Conservation (phyloP, 169 alveolate genomes). For the Cyclospora cayetanensis region DNA sequence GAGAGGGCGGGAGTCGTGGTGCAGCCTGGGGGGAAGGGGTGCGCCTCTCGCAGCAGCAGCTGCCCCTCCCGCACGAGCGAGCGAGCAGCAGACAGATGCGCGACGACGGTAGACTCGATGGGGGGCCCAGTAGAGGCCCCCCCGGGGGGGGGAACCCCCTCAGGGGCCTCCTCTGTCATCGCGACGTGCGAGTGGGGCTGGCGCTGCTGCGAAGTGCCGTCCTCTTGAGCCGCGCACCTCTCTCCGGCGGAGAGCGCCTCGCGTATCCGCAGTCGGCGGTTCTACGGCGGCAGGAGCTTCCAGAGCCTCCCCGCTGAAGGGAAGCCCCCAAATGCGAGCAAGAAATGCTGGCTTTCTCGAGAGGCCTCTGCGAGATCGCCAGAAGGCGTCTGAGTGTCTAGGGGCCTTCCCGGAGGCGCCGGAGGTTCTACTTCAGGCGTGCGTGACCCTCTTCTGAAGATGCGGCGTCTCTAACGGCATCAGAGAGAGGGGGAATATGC, state of each 20-base stretch:
- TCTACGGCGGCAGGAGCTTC: no score
- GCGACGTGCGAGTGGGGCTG: background rate
- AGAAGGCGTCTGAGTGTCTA: no score
- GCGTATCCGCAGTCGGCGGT: no score
- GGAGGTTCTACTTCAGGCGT: no score
- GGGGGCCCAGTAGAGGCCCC: constrained; percentile 22
- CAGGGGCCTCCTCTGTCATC: constrained; percentile 56
- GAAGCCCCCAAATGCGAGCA: background rate
- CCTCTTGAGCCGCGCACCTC: constrained; percentile 4
- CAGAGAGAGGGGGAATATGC: background rate
- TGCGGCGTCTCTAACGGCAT: background rate
- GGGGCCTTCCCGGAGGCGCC: no score
- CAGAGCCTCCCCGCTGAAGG: no score
- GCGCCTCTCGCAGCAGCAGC: constrained; percentile 36
- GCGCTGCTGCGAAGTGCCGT: background rate
- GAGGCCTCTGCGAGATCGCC: no score
- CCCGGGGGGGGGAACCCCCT: constrained; percentile 46
- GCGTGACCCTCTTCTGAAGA: background rate
- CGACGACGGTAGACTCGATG: background rate
- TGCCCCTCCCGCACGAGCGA: constrained; percentile 40
- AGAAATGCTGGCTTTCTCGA: background rate
- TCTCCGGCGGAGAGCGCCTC: background rate
- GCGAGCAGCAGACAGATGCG: constrained; percentile 55
- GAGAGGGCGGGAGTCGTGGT: background rate
- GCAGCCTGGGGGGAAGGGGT: constrained; percentile 8